These are phyloP conservation scores for Botrytis elliptica DNA, from an alignment of 2,329 filamentous ascomycete genomes.

Conservation along the genomic window DNA sequence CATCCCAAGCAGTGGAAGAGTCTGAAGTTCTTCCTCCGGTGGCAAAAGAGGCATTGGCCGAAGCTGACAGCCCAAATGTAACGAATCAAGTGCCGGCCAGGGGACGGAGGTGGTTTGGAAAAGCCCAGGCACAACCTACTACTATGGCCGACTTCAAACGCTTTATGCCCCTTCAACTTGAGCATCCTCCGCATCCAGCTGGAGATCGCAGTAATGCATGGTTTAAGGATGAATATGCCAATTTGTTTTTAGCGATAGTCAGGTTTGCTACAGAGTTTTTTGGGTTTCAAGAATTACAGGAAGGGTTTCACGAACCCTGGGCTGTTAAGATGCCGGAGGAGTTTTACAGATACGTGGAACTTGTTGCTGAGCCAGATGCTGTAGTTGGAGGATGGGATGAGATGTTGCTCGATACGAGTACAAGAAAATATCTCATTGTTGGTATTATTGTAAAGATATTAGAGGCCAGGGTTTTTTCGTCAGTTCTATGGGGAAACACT, in stretches of 20 bases:
- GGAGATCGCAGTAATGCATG: conserved; percentile 30
- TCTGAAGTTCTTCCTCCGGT: not conserved
- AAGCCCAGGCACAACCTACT: not conserved
- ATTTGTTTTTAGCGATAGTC: conserved; percentile 21
- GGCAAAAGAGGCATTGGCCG: not conserved
- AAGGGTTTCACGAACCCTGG: conserved; percentile 26
- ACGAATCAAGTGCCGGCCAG: not conserved
- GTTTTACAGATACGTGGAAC: conserved; percentile 29
- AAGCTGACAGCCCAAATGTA: not conserved
- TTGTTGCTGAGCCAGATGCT: conserved; percentile 31
- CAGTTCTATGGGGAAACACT: conserved; percentile 32
- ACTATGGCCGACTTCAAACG: conserved; percentile 16
- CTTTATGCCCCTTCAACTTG: conserved; percentile 23
- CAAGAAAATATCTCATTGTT: conserved; percentile 33
- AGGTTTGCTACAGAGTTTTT: conserved; percentile 26
- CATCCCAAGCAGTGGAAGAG: not conserved
- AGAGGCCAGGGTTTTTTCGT: conserved; percentile 32
- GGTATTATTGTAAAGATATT: conserved; percentile 31
- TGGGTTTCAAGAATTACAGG: conserved; percentile 22
- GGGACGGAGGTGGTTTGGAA: not conserved
- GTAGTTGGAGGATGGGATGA: conserved; percentile 31
- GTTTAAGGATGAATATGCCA: conserved; percentile 27
- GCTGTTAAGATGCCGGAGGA: conserved; percentile 23
- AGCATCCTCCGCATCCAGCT: conserved; percentile 24
- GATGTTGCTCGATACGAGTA: conserved; percentile 27